These are phyloP conservation scores for Paecilomyces formosus DNA, from an alignment of 2,329 filamentous ascomycete species.

Conservation along the genomic window DNA sequence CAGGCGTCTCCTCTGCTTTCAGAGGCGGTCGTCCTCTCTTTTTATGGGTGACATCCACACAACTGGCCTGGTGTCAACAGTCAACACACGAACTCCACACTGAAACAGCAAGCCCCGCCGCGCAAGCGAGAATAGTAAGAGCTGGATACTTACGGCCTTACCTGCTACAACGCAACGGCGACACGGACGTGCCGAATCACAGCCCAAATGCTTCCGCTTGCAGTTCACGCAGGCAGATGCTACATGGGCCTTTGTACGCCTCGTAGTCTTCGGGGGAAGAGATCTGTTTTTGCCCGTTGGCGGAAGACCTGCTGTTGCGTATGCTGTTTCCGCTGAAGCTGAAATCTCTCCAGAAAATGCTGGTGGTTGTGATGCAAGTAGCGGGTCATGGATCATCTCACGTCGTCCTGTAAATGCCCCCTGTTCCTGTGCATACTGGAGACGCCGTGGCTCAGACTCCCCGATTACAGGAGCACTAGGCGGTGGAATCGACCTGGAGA, in stretches of 20 bases:
- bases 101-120: neutral
- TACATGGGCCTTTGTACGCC: conserved; percentile 41
- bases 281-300: conserved; percentile 10
- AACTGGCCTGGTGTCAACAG: conserved; percentile 25
- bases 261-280: conserved; percentile 30
- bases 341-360: conserved; percentile 3
- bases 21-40: conserved; percentile 38
- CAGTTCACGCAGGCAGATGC: conserved; percentile 43
- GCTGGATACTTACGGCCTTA: conserved; percentile 34
- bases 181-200: conserved; percentile 39
- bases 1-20: conserved; percentile 34
- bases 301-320: conserved; percentile 15
- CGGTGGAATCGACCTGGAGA: conserved; percentile 7
- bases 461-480: conserved; percentile 9
- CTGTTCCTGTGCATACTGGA: conserved; percentile 4
- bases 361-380: conserved; percentile 10
- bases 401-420: conserved; percentile 7
- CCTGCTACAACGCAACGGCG: conserved; percentile 38
- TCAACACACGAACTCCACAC: conserved; percentile 7
- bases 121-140: neutral
- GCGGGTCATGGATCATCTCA: conserved; percentile 13
- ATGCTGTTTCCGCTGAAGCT: conserved; percentile 14
- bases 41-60: conserved; percentile 41
- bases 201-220: conserved; percentile 42
- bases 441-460: conserved; percentile 9